Evolutionary conservation across 306 rosid species (phyloP), one percentile per base, ranked within the genome.

Genomic region (Inga oerstediana): DNA sequence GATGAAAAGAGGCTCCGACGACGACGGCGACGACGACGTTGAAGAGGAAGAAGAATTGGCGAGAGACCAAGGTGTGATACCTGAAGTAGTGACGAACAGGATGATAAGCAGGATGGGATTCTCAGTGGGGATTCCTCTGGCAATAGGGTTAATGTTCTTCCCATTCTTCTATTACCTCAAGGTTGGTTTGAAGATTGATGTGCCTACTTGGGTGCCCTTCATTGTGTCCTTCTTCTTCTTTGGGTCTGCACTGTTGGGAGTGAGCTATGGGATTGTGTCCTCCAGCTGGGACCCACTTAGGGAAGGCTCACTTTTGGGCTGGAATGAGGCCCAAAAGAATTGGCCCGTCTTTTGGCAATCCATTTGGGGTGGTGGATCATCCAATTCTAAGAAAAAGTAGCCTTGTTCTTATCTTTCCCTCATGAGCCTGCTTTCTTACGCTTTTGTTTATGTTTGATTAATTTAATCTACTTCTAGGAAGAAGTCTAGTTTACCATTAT

Each of bases 261-360:
- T 95, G 61, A 95, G 99, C 83, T 95, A 95, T 85, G 99, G 98
- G 80, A 95, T 93, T 85, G 99, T 92, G 80, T 95, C 99, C 86
- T 86, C 97, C 37, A 93, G 98, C 59, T 91, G 95, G 95, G 95
- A 89, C 80, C 93, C 93, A 14, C 3, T 82, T 84, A 88, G 93
- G 81, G 92, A 87, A 76, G 95, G 95, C 14, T 91, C 95, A 3
- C 72, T 87, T 45, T 77, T 87, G 88, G 95, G 93, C n/a, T 91
- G 95, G 95, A 89, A 82, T 35, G 95, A 89, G 80, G 93, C 95
- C 79, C 79, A 67, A 72, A 91, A 88, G 79, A 91, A 91, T 52
- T 88, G 91, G 90, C 95, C 95, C 74, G 91, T 91, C 9, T 89
- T 91, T 84, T 86, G 93, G 93, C 88, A 86, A 72, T 89, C 95